Evolutionary conservation across 805 yeast genomes (phyloP), one percentile per base, ranked within the genome.

Genomic region (Alloascoidea africana): DNA sequence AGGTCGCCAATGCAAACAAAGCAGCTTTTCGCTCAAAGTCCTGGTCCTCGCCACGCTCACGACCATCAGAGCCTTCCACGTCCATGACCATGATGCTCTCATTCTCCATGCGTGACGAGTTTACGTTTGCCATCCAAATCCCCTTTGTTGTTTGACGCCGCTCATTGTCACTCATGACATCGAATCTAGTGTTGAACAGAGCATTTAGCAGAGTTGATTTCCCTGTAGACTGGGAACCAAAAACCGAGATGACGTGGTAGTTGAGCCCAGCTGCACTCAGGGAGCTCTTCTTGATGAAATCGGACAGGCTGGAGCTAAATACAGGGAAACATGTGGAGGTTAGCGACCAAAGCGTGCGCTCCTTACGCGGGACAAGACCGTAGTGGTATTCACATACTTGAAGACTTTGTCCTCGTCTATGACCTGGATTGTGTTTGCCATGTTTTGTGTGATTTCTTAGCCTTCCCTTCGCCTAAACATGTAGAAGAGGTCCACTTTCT

Each of bases 1-100:
- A 76, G 0, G 96, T 87, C 6, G 96, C 73, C 43, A 89, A 63
- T 0, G 98, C 97, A 63, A 89, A 89, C 34, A 89, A 62, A 0
- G 97, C 97, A 1, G 96, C 87, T 48, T 91, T 91, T 41, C 98
- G 71, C 58, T 89, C 98, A 56, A 89, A 89, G 58, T 89, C 98
- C 58, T 89, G 96, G 57, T 89, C 97, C 50, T 89, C 98, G 17
- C 97, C 97, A 39, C 96, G 70, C 59, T 89, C 98, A 42, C 96
- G 70, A 36, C 98, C 97, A 59, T 89, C 98, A 1, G 96, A 87
- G 36, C 98, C 98, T 59, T 89, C 98, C 13, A 89, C 97, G 53
- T 89, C 98, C 69, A 89, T 70, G 2, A 89, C 93, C 42, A 84
- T 68, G 8, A 85, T 63, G 44, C n/a, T n/a, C n/a, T n/a, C n/a